Evolutionary conservation across 1,139 yeast genomes (phyloP).

Genomic region (Geotrichum candidum): DNA sequence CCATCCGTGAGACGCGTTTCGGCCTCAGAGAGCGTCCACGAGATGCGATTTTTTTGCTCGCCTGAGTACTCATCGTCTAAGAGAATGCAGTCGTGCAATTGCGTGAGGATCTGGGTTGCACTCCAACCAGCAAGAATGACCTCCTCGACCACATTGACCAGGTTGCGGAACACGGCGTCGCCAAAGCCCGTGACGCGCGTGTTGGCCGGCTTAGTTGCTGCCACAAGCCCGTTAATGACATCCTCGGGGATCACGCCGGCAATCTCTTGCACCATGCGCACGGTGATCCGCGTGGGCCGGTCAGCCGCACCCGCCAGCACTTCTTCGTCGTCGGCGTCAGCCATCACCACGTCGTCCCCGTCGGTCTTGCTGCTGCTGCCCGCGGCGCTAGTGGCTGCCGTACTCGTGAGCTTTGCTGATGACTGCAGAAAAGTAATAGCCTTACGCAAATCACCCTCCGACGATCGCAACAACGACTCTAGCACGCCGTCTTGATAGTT

Average conservation of each 20-base stretch:
- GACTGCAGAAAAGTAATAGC: slow-evolving; percentile 90
- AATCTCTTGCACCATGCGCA: slow-evolving; percentile 54
- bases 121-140: slow-evolving; percentile 78
- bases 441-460: slow-evolving; percentile 87
- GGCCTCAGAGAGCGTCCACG: slow-evolving; percentile 62
- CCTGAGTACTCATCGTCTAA: slow-evolving; percentile 51
- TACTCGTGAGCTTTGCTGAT: slow-evolving; percentile 56
- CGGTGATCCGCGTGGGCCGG: slow-evolving; percentile 36
- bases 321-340: slow-evolving; percentile 18
- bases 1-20: slow-evolving; percentile 78
- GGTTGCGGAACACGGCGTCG: slow-evolving; percentile 22
- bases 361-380: slow-evolving; percentile 37
- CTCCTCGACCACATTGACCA: slow-evolving; percentile 48
- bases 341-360: slow-evolving; percentile 27
- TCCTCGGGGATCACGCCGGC: slow-evolving; percentile 78
- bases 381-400: slow-evolving; percentile 19
- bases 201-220: slow-evolving; percentile 29
- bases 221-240: slow-evolving; percentile 43
- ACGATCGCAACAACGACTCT: slow-evolving; percentile 55
- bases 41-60: slow-evolving; percentile 55
- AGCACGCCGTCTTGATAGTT: slow-evolving; percentile 47
- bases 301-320: slow-evolving; percentile 18
- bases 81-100: slow-evolving; percentile 70
- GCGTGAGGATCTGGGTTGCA: slow-evolving; percentile 71
- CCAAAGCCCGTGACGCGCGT: slow-evolving; percentile 8